phyloP scores from a whole-genome alignment of 2,329 filamentous ascomycete species.

The Sporothrix humicola region DNA sequence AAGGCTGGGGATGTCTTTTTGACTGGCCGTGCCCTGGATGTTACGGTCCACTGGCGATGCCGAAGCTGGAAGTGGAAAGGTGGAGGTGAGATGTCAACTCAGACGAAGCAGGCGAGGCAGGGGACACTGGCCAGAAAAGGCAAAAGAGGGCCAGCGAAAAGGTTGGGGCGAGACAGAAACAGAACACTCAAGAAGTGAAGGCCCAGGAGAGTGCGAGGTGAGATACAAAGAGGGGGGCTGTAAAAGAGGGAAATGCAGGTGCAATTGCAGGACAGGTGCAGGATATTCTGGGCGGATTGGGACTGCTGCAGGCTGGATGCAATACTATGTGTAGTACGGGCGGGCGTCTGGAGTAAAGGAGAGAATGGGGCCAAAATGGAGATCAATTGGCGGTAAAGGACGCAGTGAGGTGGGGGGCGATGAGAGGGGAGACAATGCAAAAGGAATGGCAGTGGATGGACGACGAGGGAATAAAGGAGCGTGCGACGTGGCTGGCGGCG shows the following conservation, averaged over 20 bases:
- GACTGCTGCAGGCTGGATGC: slow-evolving; percentile 8
- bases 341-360: slow-evolving; percentile 24
- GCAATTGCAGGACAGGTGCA: not conserved
- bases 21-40: slow-evolving; percentile 13
- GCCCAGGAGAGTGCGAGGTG: not conserved
- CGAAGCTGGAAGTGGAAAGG: slow-evolving; percentile 19
- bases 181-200: slow-evolving; percentile 8
- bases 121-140: slow-evolving; percentile 6
- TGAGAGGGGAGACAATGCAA: slow-evolving; percentile 6
- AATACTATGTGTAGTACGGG: not conserved
- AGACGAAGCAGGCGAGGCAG: slow-evolving; percentile 12
- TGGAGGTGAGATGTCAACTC: slow-evolving; percentile 5
- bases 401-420: slow-evolving; percentile 23
- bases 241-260: not conserved
- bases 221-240: not conserved
- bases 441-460: slow-evolving; percentile 10
- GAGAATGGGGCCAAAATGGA: slow-evolving; percentile 15
- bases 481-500: slow-evolving; percentile 25
- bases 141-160: not conserved
- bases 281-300: not conserved
- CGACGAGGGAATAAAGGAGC: slow-evolving; percentile 26
- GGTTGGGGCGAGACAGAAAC: not conserved
- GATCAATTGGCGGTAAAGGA: slow-evolving; percentile 31
- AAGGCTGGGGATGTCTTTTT: not conserved
- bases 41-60: slow-evolving; percentile 19